These are phyloP conservation scores for Rhodosporidiobolus sp. DNA, from an alignment of 768 basidiomycete genomes.

Conservation along the genomic window DNA sequence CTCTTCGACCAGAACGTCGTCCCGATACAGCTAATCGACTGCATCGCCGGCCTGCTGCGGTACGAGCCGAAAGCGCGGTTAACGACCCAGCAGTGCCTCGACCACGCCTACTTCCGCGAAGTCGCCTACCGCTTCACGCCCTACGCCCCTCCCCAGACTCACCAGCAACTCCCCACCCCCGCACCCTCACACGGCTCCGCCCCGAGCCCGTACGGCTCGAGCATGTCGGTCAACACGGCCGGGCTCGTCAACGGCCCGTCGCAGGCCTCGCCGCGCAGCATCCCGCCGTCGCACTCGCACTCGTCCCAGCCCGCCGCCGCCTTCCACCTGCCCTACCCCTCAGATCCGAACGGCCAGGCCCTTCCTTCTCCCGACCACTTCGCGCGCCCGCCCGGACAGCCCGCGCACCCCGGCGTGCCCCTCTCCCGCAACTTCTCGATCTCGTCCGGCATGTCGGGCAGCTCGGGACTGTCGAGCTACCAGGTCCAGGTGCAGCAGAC, in stretches of 20 bases:
- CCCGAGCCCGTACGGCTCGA: conserved; percentile 12
- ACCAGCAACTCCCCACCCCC: conserved; percentile 39
- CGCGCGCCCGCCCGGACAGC: not conserved
- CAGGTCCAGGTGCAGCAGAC: conserved; percentile 22
- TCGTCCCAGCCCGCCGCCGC: conserved; percentile 3
- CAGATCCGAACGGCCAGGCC: conserved; percentile 8
- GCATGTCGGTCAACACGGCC: conserved; percentile 22
- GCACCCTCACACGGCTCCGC: conserved; percentile 5
- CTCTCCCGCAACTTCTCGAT: conserved; percentile 14
- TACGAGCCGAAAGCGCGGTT: conserved; percentile 86
- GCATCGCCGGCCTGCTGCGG: conserved; percentile 83
- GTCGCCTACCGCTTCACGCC: conserved; percentile 52
- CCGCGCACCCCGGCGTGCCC: conserved; percentile 5
- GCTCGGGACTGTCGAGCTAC: conserved; percentile 24
- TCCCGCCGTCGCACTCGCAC: conserved; percentile 40
- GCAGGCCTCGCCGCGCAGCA: conserved; percentile 35
- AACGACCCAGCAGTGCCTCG: conserved; percentile 79
- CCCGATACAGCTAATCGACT: conserved; percentile 78
- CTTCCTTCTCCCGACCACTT: conserved; percentile 15
- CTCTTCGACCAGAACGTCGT: conserved; percentile 70
- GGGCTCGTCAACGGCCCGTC: conserved; percentile 19
- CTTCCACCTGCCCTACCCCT: conserved; percentile 19
- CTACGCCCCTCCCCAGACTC: conserved; percentile 32
- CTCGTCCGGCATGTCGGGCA: conserved; percentile 21
- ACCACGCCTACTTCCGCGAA: conserved; percentile 84